Evolutionary conservation across 169 alveolate species (phyloP).

Genomic region (Plasmodium ovale): DNA sequence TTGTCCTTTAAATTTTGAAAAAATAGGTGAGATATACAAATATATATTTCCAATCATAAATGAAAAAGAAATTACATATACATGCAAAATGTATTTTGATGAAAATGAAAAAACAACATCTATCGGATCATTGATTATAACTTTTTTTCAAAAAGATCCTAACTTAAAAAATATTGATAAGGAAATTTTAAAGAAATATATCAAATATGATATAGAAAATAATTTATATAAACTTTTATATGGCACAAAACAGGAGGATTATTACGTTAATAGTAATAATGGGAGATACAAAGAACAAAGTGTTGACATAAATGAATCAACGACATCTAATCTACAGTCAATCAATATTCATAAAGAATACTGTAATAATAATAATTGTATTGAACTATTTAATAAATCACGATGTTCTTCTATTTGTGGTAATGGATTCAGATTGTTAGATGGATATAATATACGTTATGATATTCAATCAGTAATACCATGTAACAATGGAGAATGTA

Average conservation of each 20-base stretch:
- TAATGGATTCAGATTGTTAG: constrained; percentile 25
- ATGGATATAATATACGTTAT: constrained; percentile 16
- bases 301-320: constrained; percentile 12
- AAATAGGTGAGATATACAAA: constrained; percentile 45
- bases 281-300: constrained; percentile 13
- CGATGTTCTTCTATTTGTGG: constrained; percentile 57
- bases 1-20: constrained; percentile 40
- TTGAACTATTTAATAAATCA: constrained; percentile 31
- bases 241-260: constrained; percentile 3
- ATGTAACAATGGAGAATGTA: constrained; percentile 61
- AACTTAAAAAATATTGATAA: constrained; percentile 20
- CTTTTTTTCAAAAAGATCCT: constrained; percentile 12
- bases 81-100: constrained; percentile 37
- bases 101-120: constrained; percentile 15
- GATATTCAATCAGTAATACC: constrained; percentile 35
- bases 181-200: constrained; percentile 37
- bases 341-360: constrained; percentile 1
- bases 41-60: constrained; percentile 34
- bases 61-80: constrained; percentile 25
- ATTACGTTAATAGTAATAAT: background rate
- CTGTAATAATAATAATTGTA: constrained; percentile 48
- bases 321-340: constrained; percentile 9
- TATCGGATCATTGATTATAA: constrained; percentile 15
- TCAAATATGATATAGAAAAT: constrained; percentile 25
- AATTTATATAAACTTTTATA: constrained; percentile 20